A percentile compares a stretch with the other conserved stretches of the same genome.
These are phyloP conservation scores for Aspergillus ochraceoroseus DNA, from an alignment of 2,329 filamentous ascomycete species.

Conservation along the genomic window DNA sequence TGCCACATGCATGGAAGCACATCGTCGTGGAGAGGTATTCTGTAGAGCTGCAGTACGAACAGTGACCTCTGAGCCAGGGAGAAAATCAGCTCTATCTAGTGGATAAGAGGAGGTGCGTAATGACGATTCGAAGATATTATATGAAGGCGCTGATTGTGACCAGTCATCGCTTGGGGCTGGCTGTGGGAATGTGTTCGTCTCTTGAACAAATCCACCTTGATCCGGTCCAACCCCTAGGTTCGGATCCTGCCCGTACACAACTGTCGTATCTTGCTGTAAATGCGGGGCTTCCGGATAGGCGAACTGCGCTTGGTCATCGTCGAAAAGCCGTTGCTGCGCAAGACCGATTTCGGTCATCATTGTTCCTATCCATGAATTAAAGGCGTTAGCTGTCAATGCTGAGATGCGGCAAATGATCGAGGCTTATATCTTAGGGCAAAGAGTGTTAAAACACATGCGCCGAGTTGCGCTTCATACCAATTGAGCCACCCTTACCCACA, in stretches of 20 bases:
- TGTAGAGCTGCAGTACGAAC: conserved; percentile 13
- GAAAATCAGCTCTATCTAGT: conserved; percentile 17
- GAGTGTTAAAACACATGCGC: too few relatives aligned
- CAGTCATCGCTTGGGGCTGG: conserved; percentile 8
- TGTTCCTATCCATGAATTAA: conserved; percentile 19
- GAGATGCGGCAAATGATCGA: neutral
- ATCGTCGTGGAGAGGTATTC: conserved; percentile 18
- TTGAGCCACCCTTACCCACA: conserved; percentile 28
- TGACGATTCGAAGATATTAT: conserved; percentile 26
- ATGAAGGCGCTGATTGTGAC: conserved; percentile 17
- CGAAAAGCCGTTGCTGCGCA: conserved; percentile 32
- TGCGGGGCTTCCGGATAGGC: neutral
- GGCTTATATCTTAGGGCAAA: too few relatives aligned
- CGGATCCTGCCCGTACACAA: neutral
- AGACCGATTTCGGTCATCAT: conserved; percentile 36
- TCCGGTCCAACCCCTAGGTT: neutral
- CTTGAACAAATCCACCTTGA: neutral
- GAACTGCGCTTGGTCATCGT: conserved; percentile 27
- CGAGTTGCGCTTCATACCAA: conserved; percentile 25
- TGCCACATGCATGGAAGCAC: conserved; percentile 26
- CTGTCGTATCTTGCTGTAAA: neutral
- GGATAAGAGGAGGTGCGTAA: conserved; percentile 13
- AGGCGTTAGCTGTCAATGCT: neutral
- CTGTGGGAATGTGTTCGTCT: neutral
- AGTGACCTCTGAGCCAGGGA: conserved; percentile 11